Evolutionary conservation across 176 grass and related monocot genomes (phyloP).

Genomic region (Triticum urartu): DNA sequence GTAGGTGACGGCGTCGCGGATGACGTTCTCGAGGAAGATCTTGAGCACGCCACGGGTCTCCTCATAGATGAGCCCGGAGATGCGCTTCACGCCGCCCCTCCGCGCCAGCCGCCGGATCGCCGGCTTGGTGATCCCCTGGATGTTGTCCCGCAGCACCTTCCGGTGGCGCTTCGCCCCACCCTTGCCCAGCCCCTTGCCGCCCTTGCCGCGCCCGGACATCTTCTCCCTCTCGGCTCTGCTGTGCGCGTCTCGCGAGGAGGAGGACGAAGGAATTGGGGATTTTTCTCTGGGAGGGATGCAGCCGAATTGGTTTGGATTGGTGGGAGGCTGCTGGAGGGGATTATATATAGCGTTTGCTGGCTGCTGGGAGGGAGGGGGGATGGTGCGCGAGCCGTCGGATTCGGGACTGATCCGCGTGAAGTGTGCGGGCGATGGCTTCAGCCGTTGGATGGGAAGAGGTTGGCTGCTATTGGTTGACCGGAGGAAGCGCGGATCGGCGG

Average conservation of each 20-base stretch:
- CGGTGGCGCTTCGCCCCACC: slow-evolving; percentile 54
- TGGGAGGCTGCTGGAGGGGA: rapidly evolving
- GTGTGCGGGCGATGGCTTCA: rapidly evolving
- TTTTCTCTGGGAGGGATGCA: background rate
- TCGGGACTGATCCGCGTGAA: background rate
- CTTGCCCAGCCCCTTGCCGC: slow-evolving; percentile 6
- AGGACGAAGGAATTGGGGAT: background rate
- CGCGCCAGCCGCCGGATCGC: slow-evolving; percentile 64
- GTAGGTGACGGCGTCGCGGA: slow-evolving; percentile 90
- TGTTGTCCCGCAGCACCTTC: slow-evolving; percentile 90
- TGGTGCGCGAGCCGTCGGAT: slow-evolving; percentile 18
- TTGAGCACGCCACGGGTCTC: slow-evolving; percentile 89
- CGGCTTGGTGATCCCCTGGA: slow-evolving; percentile 92
- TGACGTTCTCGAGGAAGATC: slow-evolving; percentile 94
- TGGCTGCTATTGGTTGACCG: background rate
- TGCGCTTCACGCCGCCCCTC: slow-evolving; percentile 88
- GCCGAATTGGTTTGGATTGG: background rate
- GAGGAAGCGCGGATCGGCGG: background rate
- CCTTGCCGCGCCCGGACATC: slow-evolving; percentile 9
- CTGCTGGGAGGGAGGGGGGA: background rate
- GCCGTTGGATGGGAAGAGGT: background rate
- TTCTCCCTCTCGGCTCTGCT: background rate
- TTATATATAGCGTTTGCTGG: background rate
- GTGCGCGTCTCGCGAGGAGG: background rate
- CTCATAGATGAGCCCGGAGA: slow-evolving; percentile 79